These are phyloP conservation scores for Suillus spraguei DNA, from an alignment of 768 basidiomycete species.

Conservation along the genomic window DNA sequence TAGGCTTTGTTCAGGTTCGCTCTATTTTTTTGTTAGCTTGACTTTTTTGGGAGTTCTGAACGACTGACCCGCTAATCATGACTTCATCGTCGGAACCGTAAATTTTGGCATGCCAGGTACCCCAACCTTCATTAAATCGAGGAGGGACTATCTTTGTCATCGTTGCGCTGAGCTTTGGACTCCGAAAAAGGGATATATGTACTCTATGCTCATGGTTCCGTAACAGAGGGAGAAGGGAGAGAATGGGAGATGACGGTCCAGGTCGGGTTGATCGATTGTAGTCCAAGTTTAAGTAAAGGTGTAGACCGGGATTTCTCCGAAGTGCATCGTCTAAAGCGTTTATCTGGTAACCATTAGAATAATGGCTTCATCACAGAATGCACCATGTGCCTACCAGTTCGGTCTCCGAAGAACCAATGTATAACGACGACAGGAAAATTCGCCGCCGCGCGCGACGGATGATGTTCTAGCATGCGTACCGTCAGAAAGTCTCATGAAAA, in stretches of 20 bases:
- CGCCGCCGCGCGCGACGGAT: constrained; percentile 75
- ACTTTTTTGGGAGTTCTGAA: constrained; percentile 23
- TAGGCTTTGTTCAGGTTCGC: constrained; percentile 94
- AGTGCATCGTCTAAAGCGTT: constrained; percentile 65
- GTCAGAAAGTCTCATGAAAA: constrained; percentile 3
- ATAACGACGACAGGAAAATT: constrained; percentile 89
- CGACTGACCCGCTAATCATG: constrained; percentile 85
- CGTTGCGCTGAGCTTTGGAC: constrained; percentile 79
- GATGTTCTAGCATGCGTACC: constrained; percentile 55
- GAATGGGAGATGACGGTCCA: constrained; percentile 68
- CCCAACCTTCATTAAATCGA: constrained; percentile 98
- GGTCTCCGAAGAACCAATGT: constrained; percentile 79
- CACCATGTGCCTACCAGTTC: constrained; percentile 63
- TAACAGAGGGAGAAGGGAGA: constrained; percentile 71
- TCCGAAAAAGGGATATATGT: constrained; percentile 81
- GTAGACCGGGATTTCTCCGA: constrained; percentile 56
- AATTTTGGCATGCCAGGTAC: constrained; percentile 96
- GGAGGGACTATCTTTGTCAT: constrained; percentile 81
- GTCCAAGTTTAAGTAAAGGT: constrained; percentile 77
- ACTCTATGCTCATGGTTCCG: constrained; percentile 72
- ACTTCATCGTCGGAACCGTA: constrained; percentile 94
- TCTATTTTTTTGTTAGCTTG: constrained; percentile 41
- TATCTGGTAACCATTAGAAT: constrained; percentile 52
- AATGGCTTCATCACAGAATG: not conserved
- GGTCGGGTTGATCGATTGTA: constrained; percentile 78